A percentile compares a stretch with the other conserved stretches of the same genome.
phyloP scores from a whole-genome alignment of 2,329 filamentous ascomycete genomes.

The Exophiala lecanii-corni region DNA sequence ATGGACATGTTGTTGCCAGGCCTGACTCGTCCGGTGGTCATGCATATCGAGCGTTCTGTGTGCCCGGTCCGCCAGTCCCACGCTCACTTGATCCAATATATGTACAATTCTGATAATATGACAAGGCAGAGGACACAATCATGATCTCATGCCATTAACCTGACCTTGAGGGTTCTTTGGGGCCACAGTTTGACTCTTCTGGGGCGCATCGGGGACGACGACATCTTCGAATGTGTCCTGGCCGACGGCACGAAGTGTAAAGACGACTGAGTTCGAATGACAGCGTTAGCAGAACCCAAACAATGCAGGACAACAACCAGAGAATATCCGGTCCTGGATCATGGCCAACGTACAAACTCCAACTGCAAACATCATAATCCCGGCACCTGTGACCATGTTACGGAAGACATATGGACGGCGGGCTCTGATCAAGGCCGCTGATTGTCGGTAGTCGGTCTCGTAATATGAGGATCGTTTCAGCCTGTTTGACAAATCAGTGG shows the following conservation, averaged over 20 bases:
- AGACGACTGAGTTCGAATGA: constrained; percentile 49
- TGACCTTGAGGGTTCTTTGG: constrained; percentile 1
- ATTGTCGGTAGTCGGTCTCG: constrained; percentile 78
- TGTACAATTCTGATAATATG: too few relatives aligned
- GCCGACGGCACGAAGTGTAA: constrained; percentile 76
- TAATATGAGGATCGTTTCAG: constrained; percentile 76
- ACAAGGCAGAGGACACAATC: too few relatives aligned
- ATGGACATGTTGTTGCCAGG: too few relatives aligned
- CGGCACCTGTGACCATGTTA: constrained; percentile 77
- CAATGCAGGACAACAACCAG: too few relatives aligned
- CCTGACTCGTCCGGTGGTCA: too few relatives aligned
- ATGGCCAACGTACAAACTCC: constrained; percentile 88
- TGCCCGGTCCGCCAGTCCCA: too few relatives aligned
- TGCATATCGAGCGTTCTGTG: too few relatives aligned
- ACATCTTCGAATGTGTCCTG: constrained; percentile 98
- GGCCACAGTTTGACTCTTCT: constrained; percentile 1
- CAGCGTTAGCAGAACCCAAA: too few relatives aligned
- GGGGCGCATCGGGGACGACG: constrained; percentile 71
- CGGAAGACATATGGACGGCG: constrained; percentile 87
- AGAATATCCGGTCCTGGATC: too few relatives aligned
- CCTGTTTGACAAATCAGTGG: constrained; percentile 4
- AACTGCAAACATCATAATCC: constrained; percentile 68
- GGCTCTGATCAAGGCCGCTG: constrained; percentile 83
- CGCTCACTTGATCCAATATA: too few relatives aligned
- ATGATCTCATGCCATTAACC: constrained; percentile 10